A percentile compares a stretch with the other conserved stretches of the same genome.
Evolutionary conservation across 305 asterid species (phyloP).

Genomic region (Fraxinus paxiana): DNA sequence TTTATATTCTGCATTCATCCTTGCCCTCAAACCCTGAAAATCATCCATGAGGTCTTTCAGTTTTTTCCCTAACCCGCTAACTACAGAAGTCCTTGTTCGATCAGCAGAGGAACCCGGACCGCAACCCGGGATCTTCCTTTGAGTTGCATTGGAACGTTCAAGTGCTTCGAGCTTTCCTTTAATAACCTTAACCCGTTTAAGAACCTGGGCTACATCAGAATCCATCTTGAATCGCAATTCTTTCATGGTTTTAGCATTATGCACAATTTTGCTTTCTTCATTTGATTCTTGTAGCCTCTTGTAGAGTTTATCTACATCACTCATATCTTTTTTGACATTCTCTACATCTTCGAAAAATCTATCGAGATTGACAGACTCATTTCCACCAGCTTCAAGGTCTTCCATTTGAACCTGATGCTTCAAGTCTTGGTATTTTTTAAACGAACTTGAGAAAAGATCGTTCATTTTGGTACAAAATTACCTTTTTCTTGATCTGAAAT

Average conservation of each 20-base stretch:
- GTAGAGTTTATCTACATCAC: conserved; percentile 53
- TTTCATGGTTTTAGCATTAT: conserved; percentile 51
- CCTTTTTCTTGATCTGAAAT: neutral
- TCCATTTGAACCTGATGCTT: conserved; percentile 34
- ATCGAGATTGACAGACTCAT: conserved; percentile 53
- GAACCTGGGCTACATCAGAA: conserved; percentile 54
- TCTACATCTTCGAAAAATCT: conserved; percentile 67
- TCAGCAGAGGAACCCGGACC: conserved; percentile 75
- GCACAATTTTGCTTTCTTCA: conserved; percentile 59
- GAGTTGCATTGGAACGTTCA: conserved; percentile 50
- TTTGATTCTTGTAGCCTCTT: conserved; percentile 54
- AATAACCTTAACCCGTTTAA: conserved; percentile 53
- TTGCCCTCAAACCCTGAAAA: conserved; percentile 60
- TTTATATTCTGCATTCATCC: conserved; percentile 66
- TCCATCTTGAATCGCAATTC: conserved; percentile 67
- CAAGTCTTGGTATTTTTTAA: conserved; percentile 53
- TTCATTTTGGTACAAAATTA: conserved; percentile 47
- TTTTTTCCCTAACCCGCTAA: conserved; percentile 68
- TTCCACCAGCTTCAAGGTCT: conserved; percentile 59
- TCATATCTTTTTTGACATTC: conserved; percentile 59
- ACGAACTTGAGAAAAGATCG: conserved; percentile 73
- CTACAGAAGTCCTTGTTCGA: conserved; percentile 59
- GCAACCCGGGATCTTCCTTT: conserved; percentile 53
- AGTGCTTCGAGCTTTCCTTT: conserved; percentile 63
- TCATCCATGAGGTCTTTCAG: conserved; percentile 73